These are phyloP conservation scores for Vitis cinerea DNA, from an alignment of 164 flowering plant species.

Conservation along the genomic window DNA sequence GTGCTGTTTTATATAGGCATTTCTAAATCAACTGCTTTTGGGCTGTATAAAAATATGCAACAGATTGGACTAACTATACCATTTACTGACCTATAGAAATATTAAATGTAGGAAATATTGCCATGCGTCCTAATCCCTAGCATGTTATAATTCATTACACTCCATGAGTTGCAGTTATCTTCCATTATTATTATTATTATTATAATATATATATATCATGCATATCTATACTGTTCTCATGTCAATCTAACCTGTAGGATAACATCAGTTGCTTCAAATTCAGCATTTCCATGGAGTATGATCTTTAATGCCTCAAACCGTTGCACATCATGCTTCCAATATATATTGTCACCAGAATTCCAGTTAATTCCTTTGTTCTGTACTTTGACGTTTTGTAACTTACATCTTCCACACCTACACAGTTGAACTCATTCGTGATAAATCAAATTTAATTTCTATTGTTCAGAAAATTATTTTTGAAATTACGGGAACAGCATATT, in stretches of 20 bases:
- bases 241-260: constrained; percentile 51
- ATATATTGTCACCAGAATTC: constrained; percentile 57
- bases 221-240: background rate
- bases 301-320: constrained; percentile 67
- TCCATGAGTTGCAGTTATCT: background rate
- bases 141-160: background rate
- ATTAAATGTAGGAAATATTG: background rate
- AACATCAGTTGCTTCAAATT: constrained; percentile 88
- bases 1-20: background rate
- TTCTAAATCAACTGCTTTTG: background rate
- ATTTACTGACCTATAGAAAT: background rate
- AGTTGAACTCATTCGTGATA: background rate
- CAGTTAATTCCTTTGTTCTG: constrained; percentile 85
- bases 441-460: no score
- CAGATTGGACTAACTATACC: background rate
- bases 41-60: background rate
- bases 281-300: constrained; percentile 93
- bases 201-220: background rate
- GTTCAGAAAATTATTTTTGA: background rate
- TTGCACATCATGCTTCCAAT: constrained; percentile 86
- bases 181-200: background rate
- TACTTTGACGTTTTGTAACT: constrained; percentile 66
- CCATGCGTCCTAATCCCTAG: background rate
- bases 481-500: background rate
- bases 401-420: constrained; percentile 85